phyloP scores from a whole-genome alignment of 129 eudicot species.

The Arctium lappa region DNA sequence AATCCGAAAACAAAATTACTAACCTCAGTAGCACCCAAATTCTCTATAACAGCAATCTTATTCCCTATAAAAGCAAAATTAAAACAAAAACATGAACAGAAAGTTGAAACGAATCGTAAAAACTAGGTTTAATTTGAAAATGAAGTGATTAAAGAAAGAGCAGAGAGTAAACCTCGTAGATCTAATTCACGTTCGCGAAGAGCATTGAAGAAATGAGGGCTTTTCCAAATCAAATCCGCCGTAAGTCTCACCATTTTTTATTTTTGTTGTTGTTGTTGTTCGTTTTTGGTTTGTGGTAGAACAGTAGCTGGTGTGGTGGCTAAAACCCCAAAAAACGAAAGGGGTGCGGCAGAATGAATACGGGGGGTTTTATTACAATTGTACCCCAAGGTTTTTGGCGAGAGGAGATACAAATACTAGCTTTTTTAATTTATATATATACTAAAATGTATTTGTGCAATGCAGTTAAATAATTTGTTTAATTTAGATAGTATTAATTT shows the following conservation, averaged over 20 bases:
- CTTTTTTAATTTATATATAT: too few relatives aligned
- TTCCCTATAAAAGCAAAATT: conserved; percentile 48
- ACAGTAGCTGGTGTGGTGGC: conserved; percentile 9
- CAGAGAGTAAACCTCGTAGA: conserved; percentile 70
- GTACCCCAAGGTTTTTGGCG: conserved; percentile 2
- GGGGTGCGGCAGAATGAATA: background rate
- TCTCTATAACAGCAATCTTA: conserved; percentile 86
- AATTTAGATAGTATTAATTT: too few relatives aligned
- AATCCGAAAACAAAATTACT: conserved; percentile 2
- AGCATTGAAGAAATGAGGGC: conserved; percentile 98
- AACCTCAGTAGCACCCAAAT: conserved; percentile 97
- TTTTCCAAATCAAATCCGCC: conserved; percentile 93
- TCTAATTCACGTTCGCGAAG: conserved; percentile 91
- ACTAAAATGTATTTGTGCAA: too few relatives aligned
- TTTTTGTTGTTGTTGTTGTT: background rate
- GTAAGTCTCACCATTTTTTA: conserved; percentile 76
- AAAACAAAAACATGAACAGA: background rate
- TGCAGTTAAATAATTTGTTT: too few relatives aligned
- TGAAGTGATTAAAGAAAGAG: background rate
- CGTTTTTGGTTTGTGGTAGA: background rate
- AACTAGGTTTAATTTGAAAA: background rate
- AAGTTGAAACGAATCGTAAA: background rate
- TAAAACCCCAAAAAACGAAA: conserved; percentile 33
- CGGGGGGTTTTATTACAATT: conserved; percentile 4
- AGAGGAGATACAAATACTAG: background rate